Evolutionary conservation across 2,329 filamentous ascomycete species (phyloP).

Genomic region (Alternaria brassicicola): DNA sequence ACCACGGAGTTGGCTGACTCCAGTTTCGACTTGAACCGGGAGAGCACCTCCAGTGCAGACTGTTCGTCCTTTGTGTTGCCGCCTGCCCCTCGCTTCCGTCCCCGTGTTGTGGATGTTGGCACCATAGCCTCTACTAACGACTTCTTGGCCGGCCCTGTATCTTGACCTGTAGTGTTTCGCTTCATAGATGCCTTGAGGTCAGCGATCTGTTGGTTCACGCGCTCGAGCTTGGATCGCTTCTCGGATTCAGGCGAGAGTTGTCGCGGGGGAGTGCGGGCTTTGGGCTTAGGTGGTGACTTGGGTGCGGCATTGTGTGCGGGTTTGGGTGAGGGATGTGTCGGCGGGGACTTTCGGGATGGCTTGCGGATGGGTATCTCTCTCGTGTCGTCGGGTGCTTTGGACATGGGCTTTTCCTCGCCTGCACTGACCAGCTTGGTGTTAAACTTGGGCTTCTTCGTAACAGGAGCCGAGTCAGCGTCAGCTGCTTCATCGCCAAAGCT

Average conservation of each 20-base stretch:
- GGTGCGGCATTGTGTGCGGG: constrained; percentile 17
- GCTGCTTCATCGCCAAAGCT: constrained; percentile 75
- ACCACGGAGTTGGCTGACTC: constrained; percentile 50
- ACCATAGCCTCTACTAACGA: constrained; percentile 76
- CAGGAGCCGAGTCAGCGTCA: constrained; percentile 61
- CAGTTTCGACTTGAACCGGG: constrained; percentile 79
- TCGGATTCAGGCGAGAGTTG: constrained; percentile 50
- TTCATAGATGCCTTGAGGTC: constrained; percentile 83
- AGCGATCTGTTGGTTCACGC: constrained; percentile 80
- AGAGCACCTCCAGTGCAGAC: constrained; percentile 70
- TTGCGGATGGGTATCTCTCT: constrained; percentile 44
- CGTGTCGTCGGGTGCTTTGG: constrained; percentile 41
- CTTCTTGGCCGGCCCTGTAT: constrained; percentile 53
- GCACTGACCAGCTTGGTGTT: constrained; percentile 73
- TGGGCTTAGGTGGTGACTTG: constrained; percentile 21
- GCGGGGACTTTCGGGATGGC: constrained; percentile 31
- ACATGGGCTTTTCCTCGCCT: constrained; percentile 47
- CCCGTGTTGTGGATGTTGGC: constrained; percentile 71
- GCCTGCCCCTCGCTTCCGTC: constrained; percentile 71
- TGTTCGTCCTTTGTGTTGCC: constrained; percentile 58
- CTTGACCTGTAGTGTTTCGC: constrained; percentile 56
- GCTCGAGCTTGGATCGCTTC: constrained; percentile 61
- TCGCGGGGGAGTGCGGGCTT: constrained; percentile 35
- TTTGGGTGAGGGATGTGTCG: constrained; percentile 33
- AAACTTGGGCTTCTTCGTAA: constrained; percentile 78